Conservation (phyloP, 2,329 filamentous ascomycete species). For the Talaromyces pinophilus region DNA sequence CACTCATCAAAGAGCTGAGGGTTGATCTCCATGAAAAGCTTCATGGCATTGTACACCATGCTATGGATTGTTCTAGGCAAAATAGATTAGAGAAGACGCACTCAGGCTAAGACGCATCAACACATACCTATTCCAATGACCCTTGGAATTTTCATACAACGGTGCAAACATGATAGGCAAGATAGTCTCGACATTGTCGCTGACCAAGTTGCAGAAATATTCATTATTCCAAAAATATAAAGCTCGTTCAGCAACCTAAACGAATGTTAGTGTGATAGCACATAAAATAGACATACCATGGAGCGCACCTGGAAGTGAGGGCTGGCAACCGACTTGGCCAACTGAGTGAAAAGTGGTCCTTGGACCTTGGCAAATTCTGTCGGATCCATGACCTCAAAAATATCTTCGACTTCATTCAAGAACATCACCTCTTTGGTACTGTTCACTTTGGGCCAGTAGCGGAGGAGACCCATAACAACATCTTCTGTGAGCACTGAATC, state of each 20-base stretch:
- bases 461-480: constrained; percentile 87
- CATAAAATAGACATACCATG: neutral
- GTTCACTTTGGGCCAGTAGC: constrained; percentile 99
- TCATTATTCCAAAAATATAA: constrained; percentile 99
- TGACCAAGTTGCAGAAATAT: constrained; percentile 98
- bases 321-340: constrained; percentile 96
- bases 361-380: constrained; percentile 98
- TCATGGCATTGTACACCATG: constrained; percentile 99
- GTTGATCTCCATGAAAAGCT: constrained; percentile 99
- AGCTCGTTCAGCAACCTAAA: constrained; percentile 83
- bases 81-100: neutral
- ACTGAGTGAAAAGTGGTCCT: constrained; percentile 93
- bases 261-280: constrained; percentile 24
- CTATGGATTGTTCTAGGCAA: constrained; percentile 86
- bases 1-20: constrained; percentile 98
- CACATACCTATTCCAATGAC: constrained; percentile 75
- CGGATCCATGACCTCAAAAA: constrained; percentile 99
- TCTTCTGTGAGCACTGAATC: constrained; percentile 96
- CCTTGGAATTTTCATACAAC: constrained; percentile 97
- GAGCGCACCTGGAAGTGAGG: constrained; percentile 82
- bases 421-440: constrained; percentile 99
- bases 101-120: neutral
- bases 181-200: constrained; percentile 98
- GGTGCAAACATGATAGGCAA: constrained; percentile 99
- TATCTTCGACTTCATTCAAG: constrained; percentile 97